Percentiles rank a stretch among this genome's conserved stretches.
These are phyloP conservation scores for Debaryomyces nepalensis DNA, from an alignment of 1,139 yeast species.

Conservation along the genomic window DNA sequence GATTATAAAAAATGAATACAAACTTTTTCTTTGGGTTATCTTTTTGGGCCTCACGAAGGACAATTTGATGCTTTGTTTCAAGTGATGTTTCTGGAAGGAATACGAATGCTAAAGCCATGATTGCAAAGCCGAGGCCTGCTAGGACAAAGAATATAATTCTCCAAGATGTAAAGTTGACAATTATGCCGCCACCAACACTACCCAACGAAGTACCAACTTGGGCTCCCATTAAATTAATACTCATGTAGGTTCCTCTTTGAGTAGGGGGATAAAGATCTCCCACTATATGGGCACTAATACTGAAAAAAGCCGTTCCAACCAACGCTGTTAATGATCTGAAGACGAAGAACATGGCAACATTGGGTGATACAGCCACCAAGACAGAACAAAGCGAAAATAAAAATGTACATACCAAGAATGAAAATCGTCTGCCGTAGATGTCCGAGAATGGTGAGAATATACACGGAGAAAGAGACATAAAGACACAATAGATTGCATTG, in stretches of 20 bases:
- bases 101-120: constrained; percentile 32
- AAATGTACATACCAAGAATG: constrained; percentile 42
- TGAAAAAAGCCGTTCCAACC: constrained; percentile 57
- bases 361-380: constrained; percentile 49
- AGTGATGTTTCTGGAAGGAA: constrained; percentile 48
- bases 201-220: constrained; percentile 56
- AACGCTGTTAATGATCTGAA: constrained; percentile 51
- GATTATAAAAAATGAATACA: constrained; percentile 47
- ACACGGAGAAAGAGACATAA: constrained; percentile 57
- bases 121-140: constrained; percentile 42
- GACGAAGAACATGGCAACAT: constrained; percentile 54
- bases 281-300: constrained; percentile 50
- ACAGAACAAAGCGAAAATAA: constrained; percentile 38
- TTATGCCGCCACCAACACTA: constrained; percentile 50
- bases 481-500: constrained; percentile 52
- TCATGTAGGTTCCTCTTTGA: constrained; percentile 53
- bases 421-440: constrained; percentile 51
- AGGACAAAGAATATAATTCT: constrained; percentile 53
- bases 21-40: constrained; percentile 36
- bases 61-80: constrained; percentile 28
- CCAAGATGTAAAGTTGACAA: constrained; percentile 56
- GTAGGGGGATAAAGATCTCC: constrained; percentile 52
- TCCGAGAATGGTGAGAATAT: constrained; percentile 52
- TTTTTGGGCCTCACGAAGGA: constrained; percentile 19
- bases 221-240: constrained; percentile 46